A percentile compares a stretch with the other conserved stretches of the same genome.
Evolutionary conservation across 2,329 filamentous ascomycete genomes (phyloP).

Genomic region (Ophiostoma sp.): DNA sequence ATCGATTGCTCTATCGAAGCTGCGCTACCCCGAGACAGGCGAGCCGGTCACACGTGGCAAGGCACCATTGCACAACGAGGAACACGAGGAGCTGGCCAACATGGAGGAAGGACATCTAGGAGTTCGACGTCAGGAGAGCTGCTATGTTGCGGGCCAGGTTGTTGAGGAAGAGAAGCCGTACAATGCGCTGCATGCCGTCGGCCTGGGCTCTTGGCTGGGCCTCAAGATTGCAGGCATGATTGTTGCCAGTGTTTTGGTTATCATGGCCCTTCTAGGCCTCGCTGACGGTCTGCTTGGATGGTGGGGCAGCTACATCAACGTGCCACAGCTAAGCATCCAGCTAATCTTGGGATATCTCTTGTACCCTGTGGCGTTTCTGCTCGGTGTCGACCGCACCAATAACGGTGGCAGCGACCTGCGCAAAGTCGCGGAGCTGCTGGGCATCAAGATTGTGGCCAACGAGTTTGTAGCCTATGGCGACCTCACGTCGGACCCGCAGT

Average conservation of each 20-base stretch:
- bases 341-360: constrained; percentile 75
- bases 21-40: constrained; percentile 85
- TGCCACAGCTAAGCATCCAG: constrained; percentile 70
- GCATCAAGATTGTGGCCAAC: constrained; percentile 82
- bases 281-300: constrained; percentile 76
- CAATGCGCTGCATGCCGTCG: constrained; percentile 82
- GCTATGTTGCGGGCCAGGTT: not conserved
- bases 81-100: not conserved
- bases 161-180: constrained; percentile 46
- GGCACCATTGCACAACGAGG: constrained; percentile 63
- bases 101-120: not conserved
- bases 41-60: constrained; percentile 80
- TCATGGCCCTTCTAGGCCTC: constrained; percentile 74
- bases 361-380: constrained; percentile 77
- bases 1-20: constrained; percentile 83
- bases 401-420: constrained; percentile 58
- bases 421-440: constrained; percentile 72
- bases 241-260: constrained; percentile 74
- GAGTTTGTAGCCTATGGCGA: constrained; percentile 67
- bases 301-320: constrained; percentile 77
- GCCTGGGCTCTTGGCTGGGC: constrained; percentile 81
- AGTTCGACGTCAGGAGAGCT: not conserved
- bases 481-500: constrained; percentile 53
- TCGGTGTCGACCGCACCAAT: constrained; percentile 67
- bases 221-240: constrained; percentile 88